Base-by-base conservation (phyloP, 2,329 filamentous ascomycete species). In the Fusarium floridanum region DNA sequence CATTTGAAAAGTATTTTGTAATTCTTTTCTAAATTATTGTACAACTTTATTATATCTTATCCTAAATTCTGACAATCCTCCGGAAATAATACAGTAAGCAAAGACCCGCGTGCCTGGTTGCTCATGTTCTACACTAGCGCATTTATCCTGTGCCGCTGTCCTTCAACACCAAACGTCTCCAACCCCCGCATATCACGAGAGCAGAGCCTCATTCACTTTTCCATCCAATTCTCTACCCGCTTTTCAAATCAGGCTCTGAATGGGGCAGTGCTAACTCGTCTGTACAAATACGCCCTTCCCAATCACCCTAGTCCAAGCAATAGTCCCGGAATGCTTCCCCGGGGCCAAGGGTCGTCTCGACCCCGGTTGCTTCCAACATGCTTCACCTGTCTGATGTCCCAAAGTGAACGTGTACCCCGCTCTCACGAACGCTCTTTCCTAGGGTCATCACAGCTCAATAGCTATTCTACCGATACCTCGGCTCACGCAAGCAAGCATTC, bases 401-500 rank as follows among this genome's bases (percentile, higher is more conserved):
- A 32, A 53, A 32, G 17, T 32, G 24, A 53, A 50, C 16, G 6
- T 12, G 29, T 53, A 53, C 27, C 48, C 48, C 27, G 48, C 48
- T 32, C 48, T 53, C 48, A n/a, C 27, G 27, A 53, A 32, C 29
- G 29, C 9, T 17, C 34, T n/a, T 24, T 16, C 7, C 32, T n/a
- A n/a, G 12, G 20, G 16, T 11, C 53, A 22, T 24, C 14, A 24
- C 6, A 88, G 82, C 74, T 88, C 86, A 62, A 90, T 83, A 2
- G 80, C 80, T 56, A 89, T 88, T 50, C 82, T 81, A 5, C 87
- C 87, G 41, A 88, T 78, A 0, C 88, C 88, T 2, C 88, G 83
- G 74, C 87, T 89, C 2, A 90, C 87, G 75, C 88, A 90, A 11
- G 86, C 80, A 67, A 90, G 76, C 86, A 89, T 87, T 1, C 81